These are phyloP conservation scores for Conticribra weissflogii DNA, from an alignment of 108 stramenopile genomes.

Conservation along the genomic window DNA sequence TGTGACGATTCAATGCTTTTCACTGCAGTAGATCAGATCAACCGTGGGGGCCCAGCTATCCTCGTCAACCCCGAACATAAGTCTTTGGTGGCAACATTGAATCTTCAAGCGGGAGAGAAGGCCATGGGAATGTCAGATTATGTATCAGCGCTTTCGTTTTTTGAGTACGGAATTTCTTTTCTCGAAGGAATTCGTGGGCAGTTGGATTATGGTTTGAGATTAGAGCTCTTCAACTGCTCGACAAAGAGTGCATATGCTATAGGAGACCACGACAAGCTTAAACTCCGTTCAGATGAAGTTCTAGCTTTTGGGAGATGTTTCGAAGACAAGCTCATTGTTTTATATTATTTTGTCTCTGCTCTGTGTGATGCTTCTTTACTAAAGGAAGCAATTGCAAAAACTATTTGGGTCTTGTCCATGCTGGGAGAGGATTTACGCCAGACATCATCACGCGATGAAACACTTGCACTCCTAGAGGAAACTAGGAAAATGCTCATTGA, in stretches of 20 bases:
- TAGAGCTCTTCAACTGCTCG: constrained; percentile 21
- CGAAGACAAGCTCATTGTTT: constrained; percentile 3
- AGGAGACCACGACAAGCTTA: constrained; percentile 7
- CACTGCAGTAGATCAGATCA: too few species aligned
- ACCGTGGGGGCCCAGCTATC: too few species aligned
- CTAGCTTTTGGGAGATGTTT: not conserved
- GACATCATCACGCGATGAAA: not conserved
- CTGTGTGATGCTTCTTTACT: not conserved
- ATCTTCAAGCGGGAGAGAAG: constrained; percentile 4
- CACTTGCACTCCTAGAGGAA: not conserved
- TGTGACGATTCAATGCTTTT: too few species aligned
- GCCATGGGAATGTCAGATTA: constrained; percentile 1
- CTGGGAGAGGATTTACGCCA: constrained; percentile 14
- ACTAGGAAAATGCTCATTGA: constrained; percentile 13
- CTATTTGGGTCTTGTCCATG: not conserved
- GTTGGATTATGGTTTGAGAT: constrained; percentile 18
- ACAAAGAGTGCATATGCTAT: constrained; percentile 9
- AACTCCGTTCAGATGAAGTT: constrained; percentile 8
- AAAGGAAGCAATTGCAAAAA: not conserved
- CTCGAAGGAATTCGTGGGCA: constrained; percentile 16
- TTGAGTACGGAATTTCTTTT: constrained; percentile 18
- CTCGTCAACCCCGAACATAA: too few species aligned
- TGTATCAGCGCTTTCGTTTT: too few species aligned
- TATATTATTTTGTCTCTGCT: not conserved
- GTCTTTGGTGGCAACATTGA: constrained; percentile 4